Conservation (phyloP, 164 flowering plant species). For the Umbilicus rupestris region DNA sequence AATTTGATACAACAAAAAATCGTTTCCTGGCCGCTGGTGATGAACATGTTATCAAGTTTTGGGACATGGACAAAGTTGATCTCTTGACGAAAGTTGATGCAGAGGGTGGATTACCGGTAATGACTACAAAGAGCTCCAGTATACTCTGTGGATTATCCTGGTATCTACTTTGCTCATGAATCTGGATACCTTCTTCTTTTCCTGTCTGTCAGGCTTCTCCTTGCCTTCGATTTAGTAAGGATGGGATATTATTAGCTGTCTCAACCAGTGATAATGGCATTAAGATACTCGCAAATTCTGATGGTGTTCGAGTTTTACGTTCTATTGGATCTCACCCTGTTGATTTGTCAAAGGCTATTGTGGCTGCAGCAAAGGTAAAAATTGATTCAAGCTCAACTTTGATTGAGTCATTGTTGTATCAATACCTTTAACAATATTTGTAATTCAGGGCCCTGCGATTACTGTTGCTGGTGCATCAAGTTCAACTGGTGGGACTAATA, state of each 20-base stretch:
- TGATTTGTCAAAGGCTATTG: constrained; percentile 10
- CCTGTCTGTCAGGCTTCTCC: constrained; percentile 18
- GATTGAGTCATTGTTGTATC: not conserved
- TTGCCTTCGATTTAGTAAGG: constrained; percentile 19
- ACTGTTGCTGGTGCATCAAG: constrained; percentile 12
- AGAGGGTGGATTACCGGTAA: constrained; percentile 26
- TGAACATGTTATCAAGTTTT: constrained; percentile 20
- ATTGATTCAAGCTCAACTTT: not conserved
- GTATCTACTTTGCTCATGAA: not conserved
- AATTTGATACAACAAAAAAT: constrained; percentile 23
- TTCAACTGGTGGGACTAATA: constrained; percentile 12
- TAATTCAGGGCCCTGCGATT: constrained; percentile 3
- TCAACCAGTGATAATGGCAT: constrained; percentile 16
- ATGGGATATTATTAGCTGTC: constrained; percentile 19
- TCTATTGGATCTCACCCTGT: constrained; percentile 9
- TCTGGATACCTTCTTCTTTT: not conserved
- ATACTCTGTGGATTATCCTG: not conserved
- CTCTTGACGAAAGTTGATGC: constrained; percentile 16
- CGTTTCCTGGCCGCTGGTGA: constrained; percentile 26
- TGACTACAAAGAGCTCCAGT: not conserved
- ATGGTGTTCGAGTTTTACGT: constrained; percentile 14
- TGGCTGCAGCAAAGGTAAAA: constrained; percentile 11
- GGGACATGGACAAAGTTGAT: constrained; percentile 25
- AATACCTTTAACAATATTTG: not conserved
- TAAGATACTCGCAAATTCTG: constrained; percentile 13